Percentiles rank a stretch among this genome's conserved stretches.
Evolutionary conservation across 495 filamentous ascomycete genomes (phyloP).

Genomic region (Xylaria cubensis): DNA sequence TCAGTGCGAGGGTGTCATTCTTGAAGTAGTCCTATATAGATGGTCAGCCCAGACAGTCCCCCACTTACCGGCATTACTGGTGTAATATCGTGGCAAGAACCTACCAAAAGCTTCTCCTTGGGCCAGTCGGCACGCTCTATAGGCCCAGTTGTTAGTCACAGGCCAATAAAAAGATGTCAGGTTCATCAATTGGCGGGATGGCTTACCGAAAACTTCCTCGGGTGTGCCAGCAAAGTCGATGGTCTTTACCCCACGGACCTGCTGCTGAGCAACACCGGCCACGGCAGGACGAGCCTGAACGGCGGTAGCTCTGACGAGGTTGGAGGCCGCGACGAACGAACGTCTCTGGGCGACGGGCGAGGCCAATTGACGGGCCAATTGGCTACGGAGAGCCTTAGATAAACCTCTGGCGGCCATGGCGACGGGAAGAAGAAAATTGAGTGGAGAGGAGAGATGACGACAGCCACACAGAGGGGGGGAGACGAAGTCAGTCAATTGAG

Average conservation of each 20-base stretch:
- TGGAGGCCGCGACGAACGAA: slow-evolving; percentile 72
- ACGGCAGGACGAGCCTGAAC: slow-evolving; percentile 60
- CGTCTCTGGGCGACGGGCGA: slow-evolving; percentile 70
- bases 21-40: slow-evolving; percentile 90
- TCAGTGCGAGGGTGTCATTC: slow-evolving; percentile 97
- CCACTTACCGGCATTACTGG: not conserved
- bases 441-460: slow-evolving; percentile 42
- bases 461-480: not conserved
- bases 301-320: slow-evolving; percentile 61
- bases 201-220: slow-evolving; percentile 88
- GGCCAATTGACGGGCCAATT: slow-evolving; percentile 74
- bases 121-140: slow-evolving; percentile 98
- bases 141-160: slow-evolving; percentile 9
- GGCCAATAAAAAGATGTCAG: not conserved
- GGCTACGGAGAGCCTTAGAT: slow-evolving; percentile 78
- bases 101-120: slow-evolving; percentile 90
- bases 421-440: slow-evolving; percentile 35
- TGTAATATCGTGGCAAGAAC: slow-evolving; percentile 42
- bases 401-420: slow-evolving; percentile 89
- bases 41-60: slow-evolving; percentile 27
- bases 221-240: slow-evolving; percentile 93
- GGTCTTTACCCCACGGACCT: slow-evolving; percentile 79
- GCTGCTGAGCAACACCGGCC: slow-evolving; percentile 60
- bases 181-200: not conserved
- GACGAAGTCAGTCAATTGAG: slow-evolving; percentile 26